phyloP scores from a whole-genome alignment of 805 yeast genomes.

The Yarrowia bubula region DNA sequence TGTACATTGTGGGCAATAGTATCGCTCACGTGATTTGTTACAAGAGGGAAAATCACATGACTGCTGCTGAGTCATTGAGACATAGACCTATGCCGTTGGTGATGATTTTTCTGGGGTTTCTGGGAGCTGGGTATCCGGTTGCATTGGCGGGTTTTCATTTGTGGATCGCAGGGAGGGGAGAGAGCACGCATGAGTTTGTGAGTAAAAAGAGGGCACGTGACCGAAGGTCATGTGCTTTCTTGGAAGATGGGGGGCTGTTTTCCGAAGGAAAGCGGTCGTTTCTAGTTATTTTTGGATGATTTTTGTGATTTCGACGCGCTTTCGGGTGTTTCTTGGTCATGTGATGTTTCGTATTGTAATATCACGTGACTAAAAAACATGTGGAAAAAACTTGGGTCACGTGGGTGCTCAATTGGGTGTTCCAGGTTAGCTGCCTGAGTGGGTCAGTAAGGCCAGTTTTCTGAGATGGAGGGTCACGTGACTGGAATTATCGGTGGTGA shows the following conservation, averaged over 20 bases:
- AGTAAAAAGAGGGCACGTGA: constrained; percentile 34
- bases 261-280: too few relatives aligned
- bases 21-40: constrained; percentile 39
- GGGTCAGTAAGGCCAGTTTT: too few relatives aligned
- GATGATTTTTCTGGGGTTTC: constrained; percentile 54
- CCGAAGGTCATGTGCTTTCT: background rate
- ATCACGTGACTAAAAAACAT: too few relatives aligned
- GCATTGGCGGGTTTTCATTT: constrained; percentile 55
- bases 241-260: too few relatives aligned
- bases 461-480: background rate
- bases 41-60: constrained; percentile 30
- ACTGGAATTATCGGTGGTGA: background rate
- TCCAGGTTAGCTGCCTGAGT: too few relatives aligned
- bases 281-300: too few relatives aligned
- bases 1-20: constrained; percentile 37
- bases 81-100: constrained; percentile 39
- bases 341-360: background rate
- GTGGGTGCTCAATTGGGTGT: too few relatives aligned
- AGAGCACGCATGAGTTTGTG: constrained; percentile 73
- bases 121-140: constrained; percentile 54
- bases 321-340: background rate
- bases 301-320: too few relatives aligned
- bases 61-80: constrained; percentile 34
- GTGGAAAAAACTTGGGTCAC: too few relatives aligned
- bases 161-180: constrained; percentile 52